Base-by-base conservation (phyloP, 2,329 filamentous ascomycete species). In the Bipolaris sorokiniana region DNA sequence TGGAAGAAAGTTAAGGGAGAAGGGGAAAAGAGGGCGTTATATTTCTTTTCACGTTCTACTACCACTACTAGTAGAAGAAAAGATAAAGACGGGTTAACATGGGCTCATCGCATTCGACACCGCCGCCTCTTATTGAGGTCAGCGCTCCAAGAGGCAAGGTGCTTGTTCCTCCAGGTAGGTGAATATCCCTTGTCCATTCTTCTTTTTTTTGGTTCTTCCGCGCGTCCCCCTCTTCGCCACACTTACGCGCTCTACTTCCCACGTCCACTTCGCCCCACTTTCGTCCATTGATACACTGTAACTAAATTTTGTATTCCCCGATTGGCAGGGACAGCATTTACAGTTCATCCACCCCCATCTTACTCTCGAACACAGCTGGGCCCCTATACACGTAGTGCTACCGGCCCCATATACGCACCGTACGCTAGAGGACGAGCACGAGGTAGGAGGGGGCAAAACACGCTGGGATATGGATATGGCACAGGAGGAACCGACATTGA, bases 51-150 rank as follows among this genome's bases (percentile, higher is more conserved):
- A 23, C 6, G 6, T 5, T 23, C 23, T 23, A 23, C 23, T 23
- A 23, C 23, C 23, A 23, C 23, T 23, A 23, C 23, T 23, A 23
- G 23, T 23, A 23, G 23, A 23, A 5, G 23, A 23, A 23, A 5
- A 22, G 22, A 23, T 23, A 23, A 23, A 23, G 23, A 23, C 23
- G 6, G 6, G 23, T 23, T 18, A 42, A 28, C 22, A 72, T 72
- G 70, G 70, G 69, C 31, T 49, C 58, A 45, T 44, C 56, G 15
- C 58, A 58, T 45, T 71, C 70, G 15, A 62, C 59, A 10, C 65
- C 67, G 3, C 64, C 66, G 3, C 67, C 69, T 1, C 64, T 71
- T 18, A 53, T 72, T 47, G 51, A 66, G 45, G 58, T 73, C 54
- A 47, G 51, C 26, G 67, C 66, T 7, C 62, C 64, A 1, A 42